Conservation (phyloP, 169 alveolate genomes). For the Ichthyophthirius multifiliis region DNA sequence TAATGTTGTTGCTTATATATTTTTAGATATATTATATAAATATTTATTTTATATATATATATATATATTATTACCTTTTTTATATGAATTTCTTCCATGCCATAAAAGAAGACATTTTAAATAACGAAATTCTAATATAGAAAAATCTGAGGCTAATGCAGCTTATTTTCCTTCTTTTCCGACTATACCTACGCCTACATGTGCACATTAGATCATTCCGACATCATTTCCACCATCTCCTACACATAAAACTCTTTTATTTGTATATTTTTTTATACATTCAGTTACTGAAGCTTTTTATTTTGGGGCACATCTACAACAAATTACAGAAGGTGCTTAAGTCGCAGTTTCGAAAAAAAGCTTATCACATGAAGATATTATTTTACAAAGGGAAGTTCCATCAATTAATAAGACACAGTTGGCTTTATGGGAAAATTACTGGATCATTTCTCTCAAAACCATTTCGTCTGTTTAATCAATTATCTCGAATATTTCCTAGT, state of each 20-base stretch:
- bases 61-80: conserved; percentile 1
- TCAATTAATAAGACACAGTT: conserved; percentile 50
- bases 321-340: conserved; percentile 57
- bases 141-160: conserved; percentile 61
- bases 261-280: conserved; percentile 46
- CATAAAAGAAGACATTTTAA: conserved; percentile 56
- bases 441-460: neutral
- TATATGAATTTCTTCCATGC: conserved; percentile 79
- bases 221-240: conserved; percentile 76
- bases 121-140: conserved; percentile 50
- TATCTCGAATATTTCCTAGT: conserved; percentile 41
- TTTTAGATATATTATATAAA: neutral
- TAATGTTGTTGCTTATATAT: conserved; percentile 43
- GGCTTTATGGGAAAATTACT: conserved; percentile 11
- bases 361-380: conserved; percentile 24
- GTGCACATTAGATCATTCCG: conserved; percentile 65
- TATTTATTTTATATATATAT: neutral
- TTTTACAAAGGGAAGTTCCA: conserved; percentile 47
- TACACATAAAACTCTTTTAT: conserved; percentile 45
- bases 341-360: conserved; percentile 47
- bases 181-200: conserved; percentile 63
- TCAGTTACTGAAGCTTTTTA: conserved; percentile 52
- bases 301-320: conserved; percentile 67
- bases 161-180: conserved; percentile 68
- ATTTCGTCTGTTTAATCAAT: conserved; percentile 40